Percentiles rank a stretch among this genome's conserved stretches.
Evolutionary conservation across 106 monocot species (phyloP).

Genomic region (Dendrobium chrysotoxum): DNA sequence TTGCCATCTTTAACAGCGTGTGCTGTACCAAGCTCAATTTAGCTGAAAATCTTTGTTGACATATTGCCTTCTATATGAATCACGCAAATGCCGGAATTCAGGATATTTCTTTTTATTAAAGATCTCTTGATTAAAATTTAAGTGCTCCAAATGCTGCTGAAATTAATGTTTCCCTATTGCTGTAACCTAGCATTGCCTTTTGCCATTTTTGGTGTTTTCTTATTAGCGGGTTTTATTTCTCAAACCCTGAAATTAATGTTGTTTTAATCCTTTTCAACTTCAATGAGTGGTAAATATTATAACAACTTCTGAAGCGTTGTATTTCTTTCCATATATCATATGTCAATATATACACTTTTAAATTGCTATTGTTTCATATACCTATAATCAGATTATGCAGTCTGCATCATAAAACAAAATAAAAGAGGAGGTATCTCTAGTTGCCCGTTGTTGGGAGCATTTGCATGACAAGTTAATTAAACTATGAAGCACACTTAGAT

Average conservation of each 20-base stretch:
- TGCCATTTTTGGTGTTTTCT: background rate
- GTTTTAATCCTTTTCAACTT: background rate
- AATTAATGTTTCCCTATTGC: background rate
- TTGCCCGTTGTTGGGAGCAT: background rate
- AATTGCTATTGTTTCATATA: background rate
- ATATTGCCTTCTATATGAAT: background rate
- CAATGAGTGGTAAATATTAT: background rate
- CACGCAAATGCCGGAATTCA: background rate
- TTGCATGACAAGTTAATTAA: background rate
- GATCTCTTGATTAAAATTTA: background rate
- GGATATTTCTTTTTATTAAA: background rate
- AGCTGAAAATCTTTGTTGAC: background rate
- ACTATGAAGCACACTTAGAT: background rate
- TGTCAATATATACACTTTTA: background rate
- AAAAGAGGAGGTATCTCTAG: background rate
- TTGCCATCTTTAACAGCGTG: background rate
- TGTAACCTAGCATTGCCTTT: background rate
- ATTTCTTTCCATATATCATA: background rate
- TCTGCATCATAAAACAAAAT: background rate
- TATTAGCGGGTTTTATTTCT: background rate
- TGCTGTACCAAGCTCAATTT: background rate
- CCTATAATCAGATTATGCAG: background rate
- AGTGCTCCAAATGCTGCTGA: background rate
- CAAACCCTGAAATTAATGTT: background rate
- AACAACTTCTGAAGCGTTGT: background rate